phyloP scores from a whole-genome alignment of 2,329 filamentous ascomycete genomes.

The Pseudogymnoascus sp. region DNA sequence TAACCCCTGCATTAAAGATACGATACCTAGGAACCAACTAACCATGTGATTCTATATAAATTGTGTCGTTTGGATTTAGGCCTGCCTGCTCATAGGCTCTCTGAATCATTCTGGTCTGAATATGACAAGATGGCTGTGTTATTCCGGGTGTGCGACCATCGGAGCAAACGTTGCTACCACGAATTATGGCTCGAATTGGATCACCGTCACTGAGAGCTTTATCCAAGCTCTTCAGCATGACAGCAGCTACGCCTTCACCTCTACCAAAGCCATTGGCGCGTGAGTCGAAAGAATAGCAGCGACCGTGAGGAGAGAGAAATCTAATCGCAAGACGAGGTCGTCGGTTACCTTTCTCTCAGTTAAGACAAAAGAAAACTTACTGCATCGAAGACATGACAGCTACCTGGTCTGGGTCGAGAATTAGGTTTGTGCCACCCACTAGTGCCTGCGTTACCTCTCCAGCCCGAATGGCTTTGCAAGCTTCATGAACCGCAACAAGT shows the following conservation, averaged over 20 bases:
- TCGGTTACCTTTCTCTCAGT: neutral
- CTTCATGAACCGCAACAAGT: constrained; percentile 45
- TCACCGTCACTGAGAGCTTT: constrained; percentile 36
- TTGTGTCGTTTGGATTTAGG: constrained; percentile 10
- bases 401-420: constrained; percentile 17
- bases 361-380: neutral
- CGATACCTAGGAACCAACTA: too few species aligned
- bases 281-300: constrained; percentile 31
- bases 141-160: constrained; percentile 38
- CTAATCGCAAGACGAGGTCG: neutral
- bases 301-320: constrained; percentile 26
- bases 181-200: constrained; percentile 36
- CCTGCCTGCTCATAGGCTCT: constrained; percentile 23
- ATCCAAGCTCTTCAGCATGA: constrained; percentile 35
- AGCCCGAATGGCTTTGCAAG: constrained; percentile 30
- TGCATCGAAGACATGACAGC: constrained; percentile 22
- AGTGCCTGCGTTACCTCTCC: constrained; percentile 23
- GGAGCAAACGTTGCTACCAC: constrained; percentile 31
- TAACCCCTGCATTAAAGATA: too few species aligned
- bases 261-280: constrained; percentile 38
- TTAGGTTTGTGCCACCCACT: constrained; percentile 13
- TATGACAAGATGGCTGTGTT: constrained; percentile 32
- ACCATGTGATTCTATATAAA: constrained; percentile 15
- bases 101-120: constrained; percentile 29
- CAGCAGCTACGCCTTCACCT: constrained; percentile 35